These are phyloP conservation scores for Penicillium egyptiacum DNA, from an alignment of 495 filamentous ascomycete species.

Conservation along the genomic window DNA sequence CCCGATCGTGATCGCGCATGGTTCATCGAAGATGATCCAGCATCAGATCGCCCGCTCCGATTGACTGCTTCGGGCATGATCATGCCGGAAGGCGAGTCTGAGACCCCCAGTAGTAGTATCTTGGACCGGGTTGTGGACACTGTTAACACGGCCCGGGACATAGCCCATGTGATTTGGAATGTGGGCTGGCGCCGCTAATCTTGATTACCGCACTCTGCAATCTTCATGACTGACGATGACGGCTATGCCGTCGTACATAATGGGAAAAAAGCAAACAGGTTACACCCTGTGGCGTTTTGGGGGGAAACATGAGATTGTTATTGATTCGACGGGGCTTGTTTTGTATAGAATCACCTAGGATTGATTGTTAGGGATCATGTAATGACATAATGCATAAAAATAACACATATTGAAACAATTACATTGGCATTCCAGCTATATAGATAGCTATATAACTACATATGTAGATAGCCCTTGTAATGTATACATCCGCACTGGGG, in stretches of 20 bases:
- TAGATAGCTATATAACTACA: too few species aligned
- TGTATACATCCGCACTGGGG: too few species aligned
- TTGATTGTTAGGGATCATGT: background rate
- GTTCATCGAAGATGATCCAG: slow-evolving; percentile 40
- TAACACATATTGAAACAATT: background rate
- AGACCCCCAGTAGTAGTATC: slow-evolving; percentile 56
- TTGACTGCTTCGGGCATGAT: slow-evolving; percentile 81
- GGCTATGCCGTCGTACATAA: slow-evolving; percentile 7
- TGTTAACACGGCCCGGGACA: slow-evolving; percentile 94
- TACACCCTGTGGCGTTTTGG: background rate
- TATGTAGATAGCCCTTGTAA: too few species aligned
- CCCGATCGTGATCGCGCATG: slow-evolving; percentile 30
- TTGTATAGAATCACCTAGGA: background rate
- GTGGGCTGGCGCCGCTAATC: slow-evolving; percentile 83
- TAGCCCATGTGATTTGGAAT: slow-evolving; percentile 97
- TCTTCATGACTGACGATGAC: slow-evolving; percentile 2
- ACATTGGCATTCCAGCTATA: too few species aligned
- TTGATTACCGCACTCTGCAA: background rate
- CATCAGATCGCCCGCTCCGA: slow-evolving; percentile 51
- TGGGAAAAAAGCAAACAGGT: background rate
- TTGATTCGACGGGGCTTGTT: background rate
- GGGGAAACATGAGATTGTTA: background rate
- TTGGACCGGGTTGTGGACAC: slow-evolving; percentile 87
- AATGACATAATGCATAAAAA: slow-evolving; percentile 8
- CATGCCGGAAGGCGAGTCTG: slow-evolving; percentile 76